Evolutionary conservation across 192 early-diverging fungal species (phyloP).

Genomic region (Backusella australiensis): DNA sequence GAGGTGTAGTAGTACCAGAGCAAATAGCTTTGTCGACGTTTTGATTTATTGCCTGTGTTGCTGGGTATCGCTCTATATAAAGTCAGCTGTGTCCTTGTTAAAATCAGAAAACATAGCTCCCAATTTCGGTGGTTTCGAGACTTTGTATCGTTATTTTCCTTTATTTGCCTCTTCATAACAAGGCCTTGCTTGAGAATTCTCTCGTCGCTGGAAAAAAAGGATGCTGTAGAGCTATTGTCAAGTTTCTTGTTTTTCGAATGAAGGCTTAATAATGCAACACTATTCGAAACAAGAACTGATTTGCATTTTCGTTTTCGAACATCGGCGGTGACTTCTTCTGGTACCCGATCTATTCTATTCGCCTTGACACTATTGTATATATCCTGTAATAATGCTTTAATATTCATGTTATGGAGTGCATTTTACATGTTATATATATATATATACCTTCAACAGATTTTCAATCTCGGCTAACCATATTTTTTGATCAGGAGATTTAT

Average conservation of each 20-base stretch:
- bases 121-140: not conserved
- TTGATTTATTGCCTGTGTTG: not conserved
- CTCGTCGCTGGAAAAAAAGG: not conserved
- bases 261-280: not conserved
- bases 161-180: not conserved
- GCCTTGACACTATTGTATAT: not conserved
- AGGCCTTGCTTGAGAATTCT: not conserved
- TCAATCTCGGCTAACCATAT: slow-evolving; percentile 6
- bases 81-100: not conserved
- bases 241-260: not conserved
- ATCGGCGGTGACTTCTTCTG: not conserved
- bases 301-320: not conserved
- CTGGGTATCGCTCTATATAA: not conserved
- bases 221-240: not conserved
- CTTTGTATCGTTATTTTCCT: not conserved
- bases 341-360: not conserved
- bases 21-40: not conserved
- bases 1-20: not conserved
- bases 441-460: slow-evolving; percentile 8
- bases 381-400: not conserved
- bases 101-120: not conserved
- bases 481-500: not conserved
- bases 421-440: not conserved
- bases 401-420: not conserved
- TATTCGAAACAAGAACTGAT: not conserved